Base-by-base conservation (phyloP, 352 stramenopile genomes). In the Plasmopara halstedii region DNA sequence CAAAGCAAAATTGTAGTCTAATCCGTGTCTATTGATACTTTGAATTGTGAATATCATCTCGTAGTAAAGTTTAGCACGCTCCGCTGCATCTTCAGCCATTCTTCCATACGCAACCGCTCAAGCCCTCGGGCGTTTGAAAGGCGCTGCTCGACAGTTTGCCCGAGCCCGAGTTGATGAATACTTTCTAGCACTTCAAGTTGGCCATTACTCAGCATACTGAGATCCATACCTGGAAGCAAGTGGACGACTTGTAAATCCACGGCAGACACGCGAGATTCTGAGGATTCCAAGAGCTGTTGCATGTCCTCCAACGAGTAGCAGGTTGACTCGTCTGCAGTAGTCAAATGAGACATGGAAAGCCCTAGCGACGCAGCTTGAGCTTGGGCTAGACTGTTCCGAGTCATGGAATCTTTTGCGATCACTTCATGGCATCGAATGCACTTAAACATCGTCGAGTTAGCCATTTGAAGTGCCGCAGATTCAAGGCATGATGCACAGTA, bases 151-250 rank as follows among this genome's bases (percentile, higher is more conserved):
- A 76, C 64, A 45, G 88, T 83, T 37, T 84, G 47, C 11, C 57
- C 46, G n/a, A 85, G 56, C n/a, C 70, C 75, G 10, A 48, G 39
- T 10, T 82, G 62, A 50, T 92, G 81, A 5, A 70, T 47, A 4
- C 65, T 64, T 63, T 87, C 75, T 2, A 92, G 51, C 10, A 87
- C 66, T 31, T 92, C 75, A 3, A 92, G 64, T 38, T 92, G 81
- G 1, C 72, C 73, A 39, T 84, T 85, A 62, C 81, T 92, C 27
- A 86, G 54, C 6, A 46, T 35, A 2, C 51, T 35, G 20, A 91
- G 52, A 39, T 85, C 64, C 11, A 53, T 57, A 0, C 71, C 69
- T 2, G 80, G 80, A 20, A 71, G 55, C 13, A 88, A 38, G 43
- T 73, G 65, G 32, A 70, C 65, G 9, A 65, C 70, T 20, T 53